phyloP scores from a whole-genome alignment of 805 yeast species.

The Kazachstania psychrophila region DNA sequence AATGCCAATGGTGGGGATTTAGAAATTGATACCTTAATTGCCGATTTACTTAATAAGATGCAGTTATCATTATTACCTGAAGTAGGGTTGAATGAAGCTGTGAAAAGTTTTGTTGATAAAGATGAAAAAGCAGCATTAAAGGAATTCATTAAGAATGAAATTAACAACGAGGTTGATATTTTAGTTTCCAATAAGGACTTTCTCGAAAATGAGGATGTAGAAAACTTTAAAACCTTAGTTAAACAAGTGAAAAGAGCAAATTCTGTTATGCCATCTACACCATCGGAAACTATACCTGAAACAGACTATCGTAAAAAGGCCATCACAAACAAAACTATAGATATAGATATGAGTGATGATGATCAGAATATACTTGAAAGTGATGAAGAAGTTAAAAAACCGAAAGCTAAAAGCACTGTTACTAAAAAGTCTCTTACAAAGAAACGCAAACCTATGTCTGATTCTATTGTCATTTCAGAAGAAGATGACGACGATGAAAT shows the following conservation, averaged over 20 bases:
- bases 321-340: too few relatives aligned
- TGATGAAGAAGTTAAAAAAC: too few relatives aligned
- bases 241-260: constrained; percentile 34
- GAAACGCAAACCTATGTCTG: constrained; percentile 3
- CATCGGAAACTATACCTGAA: constrained; percentile 1
- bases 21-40: constrained; percentile 54
- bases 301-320: neutral
- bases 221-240: constrained; percentile 38
- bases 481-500: constrained; percentile 4
- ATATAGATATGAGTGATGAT: constrained; percentile 1
- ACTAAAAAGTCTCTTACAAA: too few relatives aligned
- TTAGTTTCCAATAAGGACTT: constrained; percentile 36
- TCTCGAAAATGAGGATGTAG: constrained; percentile 32
- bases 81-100: constrained; percentile 62
- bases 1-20: constrained; percentile 33
- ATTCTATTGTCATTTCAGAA: constrained; percentile 8
- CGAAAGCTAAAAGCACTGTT: neutral
- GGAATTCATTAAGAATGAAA: constrained; percentile 50
- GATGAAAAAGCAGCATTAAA: constrained; percentile 71
- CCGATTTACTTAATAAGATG: constrained; percentile 51
- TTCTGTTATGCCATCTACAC: constrained; percentile 1
- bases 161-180: constrained; percentile 42
- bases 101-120: constrained; percentile 63
- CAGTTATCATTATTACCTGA: constrained; percentile 66
- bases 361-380: neutral